A percentile compares a stretch with the other conserved stretches of the same genome.
phyloP scores from a whole-genome alignment of 2,329 filamentous ascomycete species.

The Drechslerella dactyloides region DNA sequence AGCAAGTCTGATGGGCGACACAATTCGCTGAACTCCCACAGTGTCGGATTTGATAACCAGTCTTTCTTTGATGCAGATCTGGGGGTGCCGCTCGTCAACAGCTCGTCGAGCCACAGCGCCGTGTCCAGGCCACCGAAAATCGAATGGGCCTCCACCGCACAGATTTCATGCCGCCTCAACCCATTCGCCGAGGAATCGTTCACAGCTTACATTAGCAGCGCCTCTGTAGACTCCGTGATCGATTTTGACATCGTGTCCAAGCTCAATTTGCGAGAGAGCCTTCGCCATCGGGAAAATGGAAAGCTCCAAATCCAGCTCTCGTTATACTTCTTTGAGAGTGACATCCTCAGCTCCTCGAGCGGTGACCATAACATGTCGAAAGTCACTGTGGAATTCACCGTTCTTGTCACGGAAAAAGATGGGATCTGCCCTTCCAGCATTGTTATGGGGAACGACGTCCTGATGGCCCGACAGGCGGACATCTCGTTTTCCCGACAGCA shows the following conservation, averaged over 20 bases:
- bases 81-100: conserved; percentile 72
- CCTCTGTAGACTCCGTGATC: conserved; percentile 85
- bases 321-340: conserved; percentile 38
- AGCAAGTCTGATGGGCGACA: conserved; percentile 81
- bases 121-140: conserved; percentile 92
- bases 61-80: conserved; percentile 65
- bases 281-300: conserved; percentile 40
- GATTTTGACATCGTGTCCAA: conserved; percentile 60
- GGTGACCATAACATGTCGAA: conserved; percentile 35
- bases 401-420: conserved; percentile 47
- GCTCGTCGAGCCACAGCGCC: conserved; percentile 74
- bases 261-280: conserved; percentile 41
- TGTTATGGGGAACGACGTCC: conserved; percentile 46
- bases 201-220: conserved; percentile 70
- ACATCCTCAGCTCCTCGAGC: conserved; percentile 23
- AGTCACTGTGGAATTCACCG: conserved; percentile 43
- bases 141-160: conserved; percentile 89
- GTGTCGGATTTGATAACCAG: conserved; percentile 76
- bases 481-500: conserved; percentile 39
- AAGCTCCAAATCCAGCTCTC: conserved; percentile 41
- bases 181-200: conserved; percentile 75
- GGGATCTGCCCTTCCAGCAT: conserved; percentile 46
- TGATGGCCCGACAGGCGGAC: conserved; percentile 45
- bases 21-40: conserved; percentile 83
- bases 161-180: conserved; percentile 86